Conservation (phyloP, 306 rosid genomes). For the Glycyrrhiza uralensis region DNA sequence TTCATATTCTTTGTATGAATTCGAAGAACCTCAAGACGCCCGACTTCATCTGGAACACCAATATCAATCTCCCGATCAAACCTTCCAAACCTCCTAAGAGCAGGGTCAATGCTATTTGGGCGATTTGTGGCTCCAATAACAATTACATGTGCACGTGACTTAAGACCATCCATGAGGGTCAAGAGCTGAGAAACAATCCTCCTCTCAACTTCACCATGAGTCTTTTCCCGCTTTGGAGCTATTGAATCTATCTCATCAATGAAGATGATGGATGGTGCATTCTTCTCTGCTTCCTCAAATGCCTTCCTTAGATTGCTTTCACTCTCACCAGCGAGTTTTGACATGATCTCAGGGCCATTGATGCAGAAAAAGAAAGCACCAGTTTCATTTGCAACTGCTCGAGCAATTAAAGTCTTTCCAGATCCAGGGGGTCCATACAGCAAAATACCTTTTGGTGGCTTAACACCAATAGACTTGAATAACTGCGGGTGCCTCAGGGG, state of each 20-base stretch:
- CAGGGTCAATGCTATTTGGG: slow-evolving; percentile 96
- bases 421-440: slow-evolving; percentile 95
- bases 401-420: slow-evolving; percentile 87
- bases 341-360: slow-evolving; percentile 96
- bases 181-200: slow-evolving; percentile 95
- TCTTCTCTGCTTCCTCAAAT: slow-evolving; percentile 98
- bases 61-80: slow-evolving; percentile 96
- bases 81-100: slow-evolving; percentile 97
- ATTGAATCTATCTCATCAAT: slow-evolving; percentile 95
- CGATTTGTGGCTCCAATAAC: slow-evolving; percentile 98
- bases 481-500: slow-evolving; percentile 97
- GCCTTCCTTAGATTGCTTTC: slow-evolving; percentile 97
- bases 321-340: slow-evolving; percentile 94
- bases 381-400: slow-evolving; percentile 97
- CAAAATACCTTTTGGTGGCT: slow-evolving; percentile 97
- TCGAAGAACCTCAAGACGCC: slow-evolving; percentile 96
- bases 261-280: slow-evolving; percentile 95
- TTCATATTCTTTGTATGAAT: slow-evolving; percentile 98
- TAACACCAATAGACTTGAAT: slow-evolving; percentile 90
- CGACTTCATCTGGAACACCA: slow-evolving; percentile 93
- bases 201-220: slow-evolving; percentile 98
- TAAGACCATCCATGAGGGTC: slow-evolving; percentile 97
- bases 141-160: slow-evolving; percentile 90
- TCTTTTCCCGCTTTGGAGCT: slow-evolving; percentile 97
- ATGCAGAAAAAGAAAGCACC: slow-evolving; percentile 99